Evolutionary conservation across 163 green algal genomes (phyloP).

Genomic region (Dunaliella salina): DNA sequence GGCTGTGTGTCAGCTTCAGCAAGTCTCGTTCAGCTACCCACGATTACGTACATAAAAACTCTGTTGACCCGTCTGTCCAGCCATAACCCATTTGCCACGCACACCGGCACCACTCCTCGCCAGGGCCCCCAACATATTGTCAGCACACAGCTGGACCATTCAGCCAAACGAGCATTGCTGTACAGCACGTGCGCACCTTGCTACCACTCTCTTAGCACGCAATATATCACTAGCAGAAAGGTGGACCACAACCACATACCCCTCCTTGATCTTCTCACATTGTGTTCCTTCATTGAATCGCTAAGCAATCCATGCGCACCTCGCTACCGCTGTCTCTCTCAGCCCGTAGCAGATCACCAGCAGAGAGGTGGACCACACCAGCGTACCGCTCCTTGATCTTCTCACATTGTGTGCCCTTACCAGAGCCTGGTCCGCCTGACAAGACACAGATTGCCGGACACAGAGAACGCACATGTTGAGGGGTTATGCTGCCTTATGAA

Average conservation of each 20-base stretch:
- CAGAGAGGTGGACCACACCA: slow-evolving; percentile 65
- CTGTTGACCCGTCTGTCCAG: no score
- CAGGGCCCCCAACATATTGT: no score
- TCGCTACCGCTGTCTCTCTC: slow-evolving; percentile 64
- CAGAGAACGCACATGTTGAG: no score
- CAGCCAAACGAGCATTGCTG: no score
- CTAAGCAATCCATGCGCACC: no score
- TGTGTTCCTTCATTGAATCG: slow-evolving; percentile 83
- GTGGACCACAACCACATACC: slow-evolving; percentile 61
- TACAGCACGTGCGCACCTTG: no score
- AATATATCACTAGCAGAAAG: slow-evolving; percentile 75
- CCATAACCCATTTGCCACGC: no score
- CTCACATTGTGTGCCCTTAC: slow-evolving; percentile 77
- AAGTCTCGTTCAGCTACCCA: neutral
- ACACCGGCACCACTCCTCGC: no score
- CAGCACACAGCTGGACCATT: no score
- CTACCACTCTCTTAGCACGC: slow-evolving; percentile 62
- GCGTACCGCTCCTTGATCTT: slow-evolving; percentile 44
- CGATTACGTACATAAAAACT: no score
- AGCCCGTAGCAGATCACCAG: slow-evolving; percentile 71
- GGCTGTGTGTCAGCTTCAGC: neutral
- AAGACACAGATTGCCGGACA: no score
- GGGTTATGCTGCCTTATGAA: no score
- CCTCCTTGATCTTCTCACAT: slow-evolving; percentile 41
- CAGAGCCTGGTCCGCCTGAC: slow-evolving; percentile 49